Percentiles rank a stretch among this genome's conserved stretches.
phyloP scores from a whole-genome alignment of 768 basidiomycete species.

The Hysterangium stoloniferum region DNA sequence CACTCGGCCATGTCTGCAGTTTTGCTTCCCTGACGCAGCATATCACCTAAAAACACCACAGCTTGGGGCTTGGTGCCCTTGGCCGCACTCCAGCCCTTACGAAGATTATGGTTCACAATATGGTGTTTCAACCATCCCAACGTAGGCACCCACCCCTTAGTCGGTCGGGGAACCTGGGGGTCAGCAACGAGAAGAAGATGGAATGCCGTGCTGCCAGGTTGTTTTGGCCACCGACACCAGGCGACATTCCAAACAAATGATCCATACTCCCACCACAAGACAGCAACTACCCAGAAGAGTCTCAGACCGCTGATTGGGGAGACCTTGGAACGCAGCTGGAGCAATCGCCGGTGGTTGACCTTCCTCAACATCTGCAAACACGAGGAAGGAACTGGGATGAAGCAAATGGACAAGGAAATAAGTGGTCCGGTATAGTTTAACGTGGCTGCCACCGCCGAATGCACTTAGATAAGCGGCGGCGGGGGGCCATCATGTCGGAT shows the following conservation, averaged over 20 bases:
- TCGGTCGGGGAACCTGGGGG: slow-evolving; percentile 77
- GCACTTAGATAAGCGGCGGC: too few relatives aligned
- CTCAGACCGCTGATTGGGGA: slow-evolving; percentile 36
- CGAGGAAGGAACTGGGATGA: background rate
- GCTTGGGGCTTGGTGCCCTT: slow-evolving; percentile 54
- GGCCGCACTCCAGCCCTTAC: slow-evolving; percentile 76
- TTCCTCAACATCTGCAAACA: background rate
- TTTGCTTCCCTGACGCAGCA: slow-evolving; percentile 81
- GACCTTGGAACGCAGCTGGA: background rate
- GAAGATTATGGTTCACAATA: slow-evolving; percentile 73
- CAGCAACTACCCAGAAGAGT: slow-evolving; percentile 49
- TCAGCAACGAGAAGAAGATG: slow-evolving; percentile 83
- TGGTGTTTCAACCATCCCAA: slow-evolving; percentile 53
- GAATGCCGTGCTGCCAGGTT: background rate
- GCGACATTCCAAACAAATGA: slow-evolving; percentile 42
- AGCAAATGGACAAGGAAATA: background rate
- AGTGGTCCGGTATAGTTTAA: background rate
- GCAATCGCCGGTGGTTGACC: background rate
- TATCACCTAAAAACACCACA: slow-evolving; percentile 82
- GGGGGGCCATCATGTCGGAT: too few relatives aligned
- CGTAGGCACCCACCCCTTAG: slow-evolving; percentile 49
- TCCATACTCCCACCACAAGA: slow-evolving; percentile 65
- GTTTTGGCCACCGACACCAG: slow-evolving; percentile 57
- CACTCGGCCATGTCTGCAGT: slow-evolving; percentile 62
- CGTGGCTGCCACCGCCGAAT: background rate